phyloP scores from a whole-genome alignment of 352 stramenopile species.

The Pythium dissotocum region DNA sequence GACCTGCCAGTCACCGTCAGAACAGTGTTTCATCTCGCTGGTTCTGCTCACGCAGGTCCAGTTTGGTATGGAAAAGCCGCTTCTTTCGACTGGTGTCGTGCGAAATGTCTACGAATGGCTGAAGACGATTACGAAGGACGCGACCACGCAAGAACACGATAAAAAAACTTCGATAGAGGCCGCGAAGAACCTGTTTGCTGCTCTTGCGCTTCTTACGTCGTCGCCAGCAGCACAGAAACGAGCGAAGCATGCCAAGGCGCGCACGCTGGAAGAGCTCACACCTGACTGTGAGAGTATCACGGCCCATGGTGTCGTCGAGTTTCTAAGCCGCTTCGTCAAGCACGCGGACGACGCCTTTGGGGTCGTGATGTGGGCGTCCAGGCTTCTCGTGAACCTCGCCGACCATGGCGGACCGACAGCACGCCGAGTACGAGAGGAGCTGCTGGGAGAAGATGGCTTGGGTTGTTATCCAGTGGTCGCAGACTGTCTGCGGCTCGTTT shows the following conservation, averaged over 20 bases:
- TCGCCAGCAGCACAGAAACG: neutral
- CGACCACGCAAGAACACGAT: neutral
- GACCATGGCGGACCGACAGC: conserved; percentile 11
- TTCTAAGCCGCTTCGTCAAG: neutral
- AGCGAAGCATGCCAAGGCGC: neutral
- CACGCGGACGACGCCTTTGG: neutral
- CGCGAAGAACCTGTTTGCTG: conserved; percentile 12
- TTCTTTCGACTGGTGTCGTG: conserved; percentile 1
- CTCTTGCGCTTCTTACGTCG: conserved; percentile 5
- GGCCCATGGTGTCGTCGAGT: neutral
- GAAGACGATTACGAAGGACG: neutral
- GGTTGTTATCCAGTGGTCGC: neutral
- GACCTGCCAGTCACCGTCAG: neutral
- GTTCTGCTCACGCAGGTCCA: conserved; percentile 12
- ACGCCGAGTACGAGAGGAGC: conserved; percentile 7
- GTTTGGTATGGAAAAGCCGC: conserved; percentile 13
- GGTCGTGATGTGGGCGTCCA: conserved; percentile 10
- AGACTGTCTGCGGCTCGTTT: neutral
- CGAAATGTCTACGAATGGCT: neutral
- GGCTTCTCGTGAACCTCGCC: conserved; percentile 12
- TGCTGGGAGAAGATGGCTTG: conserved; percentile 8
- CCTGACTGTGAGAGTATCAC: neutral
- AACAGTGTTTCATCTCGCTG: neutral
- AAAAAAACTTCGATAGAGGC: neutral
- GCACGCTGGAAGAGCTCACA: conserved; percentile 17